These are phyloP conservation scores for Dujonia santamariae DNA, from an alignment of 1,139 yeast species.

Conservation along the genomic window DNA sequence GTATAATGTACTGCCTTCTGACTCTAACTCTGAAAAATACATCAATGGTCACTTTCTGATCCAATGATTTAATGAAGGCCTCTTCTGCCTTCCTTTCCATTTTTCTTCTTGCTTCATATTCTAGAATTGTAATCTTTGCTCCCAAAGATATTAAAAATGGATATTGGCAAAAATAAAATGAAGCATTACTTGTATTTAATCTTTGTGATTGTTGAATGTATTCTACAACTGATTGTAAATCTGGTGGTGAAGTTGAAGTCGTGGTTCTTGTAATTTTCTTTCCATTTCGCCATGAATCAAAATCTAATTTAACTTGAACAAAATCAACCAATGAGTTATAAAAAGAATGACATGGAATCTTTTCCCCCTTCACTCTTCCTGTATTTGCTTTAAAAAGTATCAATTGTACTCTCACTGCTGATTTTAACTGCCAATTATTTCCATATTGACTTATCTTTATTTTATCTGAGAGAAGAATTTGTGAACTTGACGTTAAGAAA, in stretches of 20 bases:
- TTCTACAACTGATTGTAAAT: conserved; percentile 39
- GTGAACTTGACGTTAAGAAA: conserved; percentile 6
- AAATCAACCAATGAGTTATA: conserved; percentile 83
- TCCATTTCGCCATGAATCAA: conserved; percentile 69
- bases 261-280: conserved; percentile 17
- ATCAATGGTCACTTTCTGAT: conserved; percentile 57
- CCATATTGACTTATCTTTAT: conserved; percentile 65
- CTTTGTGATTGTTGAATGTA: conserved; percentile 42
- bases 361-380: conserved; percentile 22
- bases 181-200: conserved; percentile 13
- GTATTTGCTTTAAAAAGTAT: conserved; percentile 54
- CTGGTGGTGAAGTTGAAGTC: conserved; percentile 18
- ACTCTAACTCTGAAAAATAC: conserved; percentile 68
- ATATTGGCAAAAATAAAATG: conserved; percentile 69
- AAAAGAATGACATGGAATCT: conserved; percentile 52
- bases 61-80: conserved; percentile 76
- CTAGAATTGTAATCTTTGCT: conserved; percentile 74
- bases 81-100: conserved; percentile 91
- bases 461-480: conserved; percentile 19
- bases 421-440: conserved; percentile 74
- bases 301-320: conserved; percentile 73
- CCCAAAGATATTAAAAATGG: conserved; percentile 84
- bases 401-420: conserved; percentile 60
- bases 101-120: conserved; percentile 75
- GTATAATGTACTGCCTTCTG: conserved; percentile 62